Evolutionary conservation across 345 rosid species (phyloP).

Genomic region (Salix suchowensis): DNA sequence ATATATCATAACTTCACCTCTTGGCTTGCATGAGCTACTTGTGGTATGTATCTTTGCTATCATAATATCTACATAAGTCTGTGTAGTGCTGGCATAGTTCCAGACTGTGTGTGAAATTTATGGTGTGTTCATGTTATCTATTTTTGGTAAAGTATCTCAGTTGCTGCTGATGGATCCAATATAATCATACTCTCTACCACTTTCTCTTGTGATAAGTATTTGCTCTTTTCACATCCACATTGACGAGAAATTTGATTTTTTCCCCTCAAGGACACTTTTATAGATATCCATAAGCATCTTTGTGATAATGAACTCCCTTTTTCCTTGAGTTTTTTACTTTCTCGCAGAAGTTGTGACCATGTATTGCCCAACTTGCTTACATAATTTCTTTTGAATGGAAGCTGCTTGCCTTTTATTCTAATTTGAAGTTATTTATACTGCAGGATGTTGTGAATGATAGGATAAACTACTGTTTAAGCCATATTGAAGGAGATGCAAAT

Average conservation of each 20-base stretch:
- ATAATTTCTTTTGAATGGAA: background rate
- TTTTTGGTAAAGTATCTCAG: background rate
- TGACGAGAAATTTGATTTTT: background rate
- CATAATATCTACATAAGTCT: background rate
- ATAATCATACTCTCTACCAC: background rate
- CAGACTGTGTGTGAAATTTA: background rate
- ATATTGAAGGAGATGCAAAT: constrained; percentile 64
- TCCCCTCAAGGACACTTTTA: background rate
- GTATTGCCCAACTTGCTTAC: background rate
- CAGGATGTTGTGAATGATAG: constrained; percentile 84
- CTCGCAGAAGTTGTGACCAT: background rate
- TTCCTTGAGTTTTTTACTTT: background rate
- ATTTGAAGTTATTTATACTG: constrained; percentile 1
- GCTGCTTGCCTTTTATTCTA: background rate
- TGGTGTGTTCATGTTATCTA: background rate
- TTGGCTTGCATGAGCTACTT: constrained; percentile 77
- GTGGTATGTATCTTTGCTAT: constrained; percentile 47
- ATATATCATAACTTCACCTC: constrained; percentile 80
- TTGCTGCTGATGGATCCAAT: background rate
- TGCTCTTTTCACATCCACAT: background rate
- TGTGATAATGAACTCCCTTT: background rate
- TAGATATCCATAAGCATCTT: background rate
- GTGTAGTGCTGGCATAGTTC: background rate
- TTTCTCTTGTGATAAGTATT: background rate
- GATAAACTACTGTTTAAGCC: constrained; percentile 71